Evolutionary conservation across 371 early-diverging fungal genomes (phyloP), one percentile per base, ranked within the genome.

Genomic region (Ordospora colligata): DNA sequence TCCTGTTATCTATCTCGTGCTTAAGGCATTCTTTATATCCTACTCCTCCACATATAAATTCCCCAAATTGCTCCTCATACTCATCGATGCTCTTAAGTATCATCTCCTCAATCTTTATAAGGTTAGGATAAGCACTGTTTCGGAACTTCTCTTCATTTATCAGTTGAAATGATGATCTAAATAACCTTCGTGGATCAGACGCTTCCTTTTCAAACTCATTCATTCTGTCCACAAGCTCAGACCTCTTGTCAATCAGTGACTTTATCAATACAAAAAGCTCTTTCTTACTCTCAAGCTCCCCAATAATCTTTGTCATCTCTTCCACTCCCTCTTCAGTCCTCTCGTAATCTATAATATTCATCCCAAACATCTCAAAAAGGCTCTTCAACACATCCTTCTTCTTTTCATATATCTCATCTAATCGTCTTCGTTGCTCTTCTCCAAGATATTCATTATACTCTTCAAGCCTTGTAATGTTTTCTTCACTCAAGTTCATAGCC

Each of bases 111-210:
- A 90, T 78, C 53, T 85, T 87, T n/a, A 91, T 72, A 49, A 93
- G 83, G 3, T 88, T 90, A 22, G 92, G 92, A 72, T 87, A 89
- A 44, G 91, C 90, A 2, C 87, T 88, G 64, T 90, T 90, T 37
- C 94, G 83, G 86, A 90, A 92, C 77, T 89, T 88, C 67, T 92
- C 93, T 81, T 93, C 92, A 78, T 90, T 90, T 22, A 88, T 71
- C 27, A 93, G 83, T 75, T 89, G 90, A 78, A 92, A 91, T 0
- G 90, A 90, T 9, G 88, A 86, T 69, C 88, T 87, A 73, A 91
- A 91, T 12, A 93, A 83, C 23, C 94, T 85, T 53, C 86, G 85
- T 1, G 92, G 92, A 76, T 93, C 92, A 0, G 89, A 89, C 0
- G 94, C 94, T 0, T 87, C 87, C 69, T 88, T 88, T 80, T 93